phyloP scores from a whole-genome alignment of 73 alveolate genomes.

The Symbiodinium pilosum region DNA sequence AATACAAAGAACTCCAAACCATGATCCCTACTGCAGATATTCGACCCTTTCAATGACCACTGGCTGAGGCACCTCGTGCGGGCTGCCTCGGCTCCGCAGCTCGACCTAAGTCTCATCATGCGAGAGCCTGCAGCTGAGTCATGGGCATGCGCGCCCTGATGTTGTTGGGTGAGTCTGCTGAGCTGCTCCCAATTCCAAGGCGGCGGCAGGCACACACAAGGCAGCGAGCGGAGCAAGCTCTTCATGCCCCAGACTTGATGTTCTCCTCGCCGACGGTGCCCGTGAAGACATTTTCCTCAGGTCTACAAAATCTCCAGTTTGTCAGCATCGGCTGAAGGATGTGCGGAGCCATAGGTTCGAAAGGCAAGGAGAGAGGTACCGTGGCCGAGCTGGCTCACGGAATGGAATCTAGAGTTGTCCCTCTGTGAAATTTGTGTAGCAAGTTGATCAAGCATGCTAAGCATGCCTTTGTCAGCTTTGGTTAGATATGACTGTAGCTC shows the following conservation, averaged over 20 bases:
- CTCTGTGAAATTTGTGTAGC: background rate
- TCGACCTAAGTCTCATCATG: background rate
- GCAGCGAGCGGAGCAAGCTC: constrained; percentile 3
- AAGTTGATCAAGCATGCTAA: background rate
- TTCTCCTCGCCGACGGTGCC: background rate
- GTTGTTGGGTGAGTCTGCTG: too few relatives aligned
- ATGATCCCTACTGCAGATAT: background rate
- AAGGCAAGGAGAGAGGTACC: too few relatives aligned
- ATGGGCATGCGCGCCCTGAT: too few relatives aligned
- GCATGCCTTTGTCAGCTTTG: background rate
- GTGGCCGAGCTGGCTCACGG: too few relatives aligned
- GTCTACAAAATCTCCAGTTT: background rate
- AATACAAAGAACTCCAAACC: background rate
- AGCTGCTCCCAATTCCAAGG: background rate
- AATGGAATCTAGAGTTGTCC: background rate
- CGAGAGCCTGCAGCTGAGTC: background rate
- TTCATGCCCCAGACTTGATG: background rate
- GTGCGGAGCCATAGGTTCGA: background rate
- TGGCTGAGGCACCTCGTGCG: background rate
- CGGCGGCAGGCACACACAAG: background rate
- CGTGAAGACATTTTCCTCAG: background rate
- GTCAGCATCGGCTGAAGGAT: background rate
- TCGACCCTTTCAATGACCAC: too few relatives aligned
- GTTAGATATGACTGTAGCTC: background rate
- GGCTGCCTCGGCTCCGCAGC: background rate